Conservation (phyloP, 139 green algal genomes). For the Closterium sp. region DNA sequence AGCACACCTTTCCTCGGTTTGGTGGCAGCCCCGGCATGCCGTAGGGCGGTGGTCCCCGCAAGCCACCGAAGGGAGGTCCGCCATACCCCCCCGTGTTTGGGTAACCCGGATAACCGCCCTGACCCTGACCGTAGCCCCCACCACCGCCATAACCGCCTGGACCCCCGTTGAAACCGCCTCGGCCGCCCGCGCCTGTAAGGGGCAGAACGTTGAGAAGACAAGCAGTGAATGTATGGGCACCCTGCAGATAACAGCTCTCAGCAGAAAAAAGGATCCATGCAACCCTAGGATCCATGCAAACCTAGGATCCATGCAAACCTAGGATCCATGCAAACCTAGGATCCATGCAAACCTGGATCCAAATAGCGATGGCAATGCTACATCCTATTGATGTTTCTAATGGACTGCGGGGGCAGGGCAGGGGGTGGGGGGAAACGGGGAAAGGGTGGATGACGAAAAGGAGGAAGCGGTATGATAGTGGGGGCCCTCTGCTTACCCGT, state of each 20-base stretch:
- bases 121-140: not conserved
- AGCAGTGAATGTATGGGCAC: too few species aligned
- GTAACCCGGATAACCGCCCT: not conserved
- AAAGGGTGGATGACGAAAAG: too few species aligned
- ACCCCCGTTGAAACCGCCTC: not conserved
- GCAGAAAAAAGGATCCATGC: too few species aligned
- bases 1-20: not conserved
- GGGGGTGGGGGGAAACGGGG: not conserved
- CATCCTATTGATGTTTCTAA: too few species aligned
- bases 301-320: too few species aligned
- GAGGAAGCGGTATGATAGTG: not conserved
- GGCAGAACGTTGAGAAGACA: not conserved
- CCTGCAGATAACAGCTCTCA: too few species aligned
- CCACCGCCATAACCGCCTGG: not conserved
- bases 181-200: not conserved
- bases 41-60: not conserved
- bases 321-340: too few species aligned
- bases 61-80: not conserved
- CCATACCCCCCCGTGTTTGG: not conserved
- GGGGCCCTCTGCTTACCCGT: slow-evolving; percentile 17
- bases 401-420: too few species aligned
- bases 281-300: too few species aligned
- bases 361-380: too few species aligned
- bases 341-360: too few species aligned
- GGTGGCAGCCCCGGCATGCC: not conserved